These are phyloP conservation scores for Plantago major DNA, from an alignment of 257 asterid species.

Conservation along the genomic window DNA sequence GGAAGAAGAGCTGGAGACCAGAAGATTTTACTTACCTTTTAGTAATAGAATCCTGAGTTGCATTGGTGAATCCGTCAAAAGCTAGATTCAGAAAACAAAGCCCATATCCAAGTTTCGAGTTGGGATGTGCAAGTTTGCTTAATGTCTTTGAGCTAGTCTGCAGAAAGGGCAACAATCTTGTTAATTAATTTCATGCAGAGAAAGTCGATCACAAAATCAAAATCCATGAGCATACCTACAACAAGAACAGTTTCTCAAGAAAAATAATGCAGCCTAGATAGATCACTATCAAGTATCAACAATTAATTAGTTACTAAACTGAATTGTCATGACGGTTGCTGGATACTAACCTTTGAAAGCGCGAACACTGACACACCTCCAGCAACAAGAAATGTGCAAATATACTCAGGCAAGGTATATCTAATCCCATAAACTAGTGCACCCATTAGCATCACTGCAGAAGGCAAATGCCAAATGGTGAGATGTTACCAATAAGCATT, in stretches of 20 bases:
- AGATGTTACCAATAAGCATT: neutral
- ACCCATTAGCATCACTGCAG: slow-evolving; percentile 98
- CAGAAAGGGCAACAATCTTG: slow-evolving; percentile 10
- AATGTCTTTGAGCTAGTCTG: slow-evolving; percentile 96
- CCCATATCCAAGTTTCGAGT: slow-evolving; percentile 90
- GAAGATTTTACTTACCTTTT: slow-evolving; percentile 42
- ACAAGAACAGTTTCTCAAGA: too few species aligned
- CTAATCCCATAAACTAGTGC: slow-evolving; percentile 84
- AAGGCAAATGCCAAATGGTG: slow-evolving; percentile 8
- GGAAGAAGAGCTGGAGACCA: neutral
- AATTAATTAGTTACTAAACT: neutral
- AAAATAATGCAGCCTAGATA: too few species aligned
- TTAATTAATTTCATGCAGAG: slow-evolving; percentile 12
- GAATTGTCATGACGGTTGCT: slow-evolving; percentile 1
- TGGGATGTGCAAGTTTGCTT: slow-evolving; percentile 89
- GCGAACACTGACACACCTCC: slow-evolving; percentile 96
- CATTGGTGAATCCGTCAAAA: slow-evolving; percentile 97
- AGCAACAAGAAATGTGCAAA: slow-evolving; percentile 91
- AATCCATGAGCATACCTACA: too few species aligned
- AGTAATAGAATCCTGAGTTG: slow-evolving; percentile 94
- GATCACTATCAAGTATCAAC: neutral
- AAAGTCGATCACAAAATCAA: too few species aligned
- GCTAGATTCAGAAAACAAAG: slow-evolving; percentile 91
- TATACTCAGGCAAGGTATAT: slow-evolving; percentile 81
- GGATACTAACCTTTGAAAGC: slow-evolving; percentile 63